phyloP scores from a whole-genome alignment of 2,329 filamentous ascomycete species.

The Fusarium sp. region DNA sequence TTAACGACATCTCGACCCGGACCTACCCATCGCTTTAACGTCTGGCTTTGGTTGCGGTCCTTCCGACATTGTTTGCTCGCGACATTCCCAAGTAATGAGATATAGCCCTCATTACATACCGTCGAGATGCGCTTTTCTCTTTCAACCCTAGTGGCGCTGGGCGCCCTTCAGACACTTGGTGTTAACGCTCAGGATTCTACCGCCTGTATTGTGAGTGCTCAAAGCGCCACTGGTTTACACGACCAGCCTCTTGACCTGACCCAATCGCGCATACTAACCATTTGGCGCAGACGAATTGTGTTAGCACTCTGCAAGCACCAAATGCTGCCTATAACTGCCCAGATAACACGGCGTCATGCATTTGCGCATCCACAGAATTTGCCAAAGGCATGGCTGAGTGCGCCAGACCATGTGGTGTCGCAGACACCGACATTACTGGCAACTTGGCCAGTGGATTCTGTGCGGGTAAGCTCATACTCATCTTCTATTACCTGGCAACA shows the following conservation, averaged over 20 bases:
- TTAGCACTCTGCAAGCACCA: conserved; percentile 10
- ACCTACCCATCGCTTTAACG: not conserved
- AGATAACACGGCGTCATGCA: conserved; percentile 50
- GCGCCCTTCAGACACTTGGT: conserved; percentile 40
- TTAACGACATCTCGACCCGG: not conserved
- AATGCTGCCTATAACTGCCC: conserved; percentile 38
- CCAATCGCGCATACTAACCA: conserved; percentile 15
- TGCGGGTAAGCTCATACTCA: conserved; percentile 29
- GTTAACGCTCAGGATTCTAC: conserved; percentile 42
- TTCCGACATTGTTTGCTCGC: not conserved
- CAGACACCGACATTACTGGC: conserved; percentile 31
- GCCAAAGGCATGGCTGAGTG: conserved; percentile 55
- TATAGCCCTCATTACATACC: conserved; percentile 1
- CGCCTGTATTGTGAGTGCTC: conserved; percentile 46
- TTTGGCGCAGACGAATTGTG: conserved; percentile 26
- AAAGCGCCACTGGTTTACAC: not conserved
- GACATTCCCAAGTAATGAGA: conserved; percentile 11
- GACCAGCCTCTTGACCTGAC: not conserved
- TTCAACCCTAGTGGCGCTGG: conserved; percentile 45
- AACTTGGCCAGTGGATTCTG: conserved; percentile 39
- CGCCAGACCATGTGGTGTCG: conserved; percentile 46
- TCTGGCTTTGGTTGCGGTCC: not conserved
- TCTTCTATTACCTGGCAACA: not conserved
- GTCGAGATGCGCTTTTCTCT: conserved; percentile 45
- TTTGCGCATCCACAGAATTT: conserved; percentile 54